Conservation (phyloP, 352 stramenopile species). For the Pythium brachiatum region DNA sequence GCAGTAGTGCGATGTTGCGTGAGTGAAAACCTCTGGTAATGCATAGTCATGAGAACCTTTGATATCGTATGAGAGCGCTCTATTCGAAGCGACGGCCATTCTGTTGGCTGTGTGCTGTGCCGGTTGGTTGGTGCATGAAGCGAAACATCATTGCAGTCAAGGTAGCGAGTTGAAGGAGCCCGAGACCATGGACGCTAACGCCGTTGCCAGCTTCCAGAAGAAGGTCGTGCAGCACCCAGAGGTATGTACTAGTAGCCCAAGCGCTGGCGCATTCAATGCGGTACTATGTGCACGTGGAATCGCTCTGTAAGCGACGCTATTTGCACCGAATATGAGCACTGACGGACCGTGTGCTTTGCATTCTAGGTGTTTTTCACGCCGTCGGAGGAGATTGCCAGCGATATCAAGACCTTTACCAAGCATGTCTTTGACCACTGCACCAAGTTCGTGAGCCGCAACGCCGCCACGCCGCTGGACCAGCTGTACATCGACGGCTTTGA, state of each 20-base stretch:
- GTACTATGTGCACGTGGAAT: neutral
- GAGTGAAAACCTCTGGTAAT: neutral
- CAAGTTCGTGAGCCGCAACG: constrained; percentile 49
- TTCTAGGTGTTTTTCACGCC: constrained; percentile 74
- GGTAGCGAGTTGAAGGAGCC: constrained; percentile 14
- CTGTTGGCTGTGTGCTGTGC: constrained; percentile 21
- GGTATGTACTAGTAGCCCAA: constrained; percentile 27
- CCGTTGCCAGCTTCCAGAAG: constrained; percentile 55
- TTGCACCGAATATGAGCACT: neutral
- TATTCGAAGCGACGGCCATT: constrained; percentile 15
- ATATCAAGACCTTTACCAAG: constrained; percentile 78
- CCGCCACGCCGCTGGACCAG: constrained; percentile 55
- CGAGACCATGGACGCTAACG: constrained; percentile 51
- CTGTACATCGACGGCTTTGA: constrained; percentile 84
- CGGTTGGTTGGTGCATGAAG: constrained; percentile 28
- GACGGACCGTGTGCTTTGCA: neutral
- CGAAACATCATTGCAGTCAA: constrained; percentile 17
- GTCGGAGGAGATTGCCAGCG: constrained; percentile 52
- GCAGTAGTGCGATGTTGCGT: neutral
- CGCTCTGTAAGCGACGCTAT: neutral
- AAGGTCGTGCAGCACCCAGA: constrained; percentile 73
- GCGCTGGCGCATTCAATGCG: neutral
- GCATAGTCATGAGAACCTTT: neutral
- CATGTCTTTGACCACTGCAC: constrained; percentile 75
- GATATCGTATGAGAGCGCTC: constrained; percentile 13